These are phyloP conservation scores for Alternaria panax DNA, from an alignment of 2,329 filamentous ascomycete species.

Conservation along the genomic window DNA sequence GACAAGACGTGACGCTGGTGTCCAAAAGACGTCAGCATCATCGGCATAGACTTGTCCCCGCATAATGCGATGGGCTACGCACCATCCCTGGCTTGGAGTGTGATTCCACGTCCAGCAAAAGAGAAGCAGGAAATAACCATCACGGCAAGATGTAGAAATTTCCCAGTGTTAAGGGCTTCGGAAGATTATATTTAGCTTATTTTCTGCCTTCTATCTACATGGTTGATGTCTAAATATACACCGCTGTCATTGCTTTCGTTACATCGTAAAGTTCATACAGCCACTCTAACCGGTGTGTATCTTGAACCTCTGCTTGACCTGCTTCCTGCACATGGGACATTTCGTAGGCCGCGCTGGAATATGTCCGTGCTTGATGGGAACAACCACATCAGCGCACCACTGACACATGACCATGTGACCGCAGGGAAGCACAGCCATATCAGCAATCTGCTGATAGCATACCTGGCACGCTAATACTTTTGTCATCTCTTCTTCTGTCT, in stretches of 20 bases:
- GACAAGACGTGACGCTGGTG: neutral
- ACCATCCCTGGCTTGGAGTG: neutral
- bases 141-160: neutral
- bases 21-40: neutral
- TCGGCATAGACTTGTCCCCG: neutral
- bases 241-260: neutral
- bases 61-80: neutral
- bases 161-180: neutral
- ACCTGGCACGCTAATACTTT: conserved; percentile 61
- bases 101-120: neutral
- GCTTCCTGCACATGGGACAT: conserved; percentile 58
- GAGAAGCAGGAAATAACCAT: neutral
- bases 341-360: conserved; percentile 49
- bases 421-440: conserved; percentile 62
- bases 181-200: neutral
- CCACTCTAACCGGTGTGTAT: conserved; percentile 36
- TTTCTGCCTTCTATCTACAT: neutral
- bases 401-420: conserved; percentile 63
- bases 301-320: conserved; percentile 55
- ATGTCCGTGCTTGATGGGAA: conserved; percentile 54
- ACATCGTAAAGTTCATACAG: neutral
- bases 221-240: neutral
- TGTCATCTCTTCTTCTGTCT: conserved; percentile 58
- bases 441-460: conserved; percentile 61
- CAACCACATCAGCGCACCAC: conserved; percentile 62